phyloP scores from a whole-genome alignment of 345 rosid species.

The Durio zibethinus region DNA sequence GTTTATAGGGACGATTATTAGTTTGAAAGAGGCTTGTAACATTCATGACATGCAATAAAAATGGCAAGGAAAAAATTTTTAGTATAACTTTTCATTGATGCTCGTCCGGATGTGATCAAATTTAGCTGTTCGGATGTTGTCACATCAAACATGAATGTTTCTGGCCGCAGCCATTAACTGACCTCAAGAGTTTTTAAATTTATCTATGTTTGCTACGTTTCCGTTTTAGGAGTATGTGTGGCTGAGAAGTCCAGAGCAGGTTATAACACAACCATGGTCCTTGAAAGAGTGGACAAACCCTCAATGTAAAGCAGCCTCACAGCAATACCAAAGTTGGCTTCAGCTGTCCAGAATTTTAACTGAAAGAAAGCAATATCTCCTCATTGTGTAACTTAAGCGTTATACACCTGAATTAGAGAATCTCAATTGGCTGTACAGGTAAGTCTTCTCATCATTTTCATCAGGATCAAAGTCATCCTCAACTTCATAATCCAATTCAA shows the following conservation, averaged over 20 bases:
- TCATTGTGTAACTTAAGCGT: background rate
- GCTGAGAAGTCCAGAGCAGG: background rate
- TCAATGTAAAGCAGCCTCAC: background rate
- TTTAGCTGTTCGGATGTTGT: background rate
- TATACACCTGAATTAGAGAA: slow-evolving; percentile 33
- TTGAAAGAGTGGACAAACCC: background rate
- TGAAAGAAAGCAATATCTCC: background rate
- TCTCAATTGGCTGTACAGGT: slow-evolving; percentile 40
- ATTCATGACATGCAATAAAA: background rate
- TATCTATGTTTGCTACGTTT: background rate
- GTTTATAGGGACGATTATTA: background rate
- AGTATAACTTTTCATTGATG: background rate
- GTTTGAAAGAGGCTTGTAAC: background rate
- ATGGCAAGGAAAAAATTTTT: background rate
- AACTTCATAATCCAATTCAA: slow-evolving; percentile 28
- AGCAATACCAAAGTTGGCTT: background rate
- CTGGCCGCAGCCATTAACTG: no score
- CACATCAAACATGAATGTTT: background rate
- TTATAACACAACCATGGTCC: background rate
- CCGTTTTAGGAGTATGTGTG: background rate
- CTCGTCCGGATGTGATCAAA: background rate
- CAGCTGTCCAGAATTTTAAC: background rate
- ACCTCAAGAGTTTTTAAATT: background rate
- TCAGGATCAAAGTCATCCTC: slow-evolving; percentile 33
- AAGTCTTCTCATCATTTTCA: slow-evolving; percentile 35